Evolutionary conservation across 257 asterid species (phyloP).

Genomic region (Schizonepeta tenuifolia): DNA sequence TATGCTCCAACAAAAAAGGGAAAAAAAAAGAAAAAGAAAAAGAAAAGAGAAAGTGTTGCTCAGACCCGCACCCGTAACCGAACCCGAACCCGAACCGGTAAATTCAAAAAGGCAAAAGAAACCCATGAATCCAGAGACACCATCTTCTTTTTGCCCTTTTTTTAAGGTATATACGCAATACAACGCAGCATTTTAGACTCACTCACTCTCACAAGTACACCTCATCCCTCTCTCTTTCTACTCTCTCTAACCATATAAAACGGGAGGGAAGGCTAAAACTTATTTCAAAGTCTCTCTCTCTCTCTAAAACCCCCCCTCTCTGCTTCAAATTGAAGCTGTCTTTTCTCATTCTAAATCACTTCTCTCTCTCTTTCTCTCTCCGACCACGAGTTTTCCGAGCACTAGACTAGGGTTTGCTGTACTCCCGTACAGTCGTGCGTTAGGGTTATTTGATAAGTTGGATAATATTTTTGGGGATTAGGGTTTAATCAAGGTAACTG

Average conservation of each 20-base stretch:
- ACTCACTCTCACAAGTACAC: neutral
- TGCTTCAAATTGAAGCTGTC: slow-evolving; percentile 73
- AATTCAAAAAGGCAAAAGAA: neutral
- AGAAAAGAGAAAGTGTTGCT: too few species aligned
- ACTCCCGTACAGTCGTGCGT: slow-evolving; percentile 25
- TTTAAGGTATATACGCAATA: neutral
- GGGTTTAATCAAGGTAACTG: slow-evolving; percentile 43
- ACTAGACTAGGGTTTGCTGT: slow-evolving; percentile 36
- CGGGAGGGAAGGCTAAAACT: slow-evolving; percentile 43
- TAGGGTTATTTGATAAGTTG: slow-evolving; percentile 42
- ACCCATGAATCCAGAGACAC: neutral
- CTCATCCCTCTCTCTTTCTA: neutral
- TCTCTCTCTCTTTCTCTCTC: too few species aligned
- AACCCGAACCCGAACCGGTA: neutral
- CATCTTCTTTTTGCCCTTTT: neutral
- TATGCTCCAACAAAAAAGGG: too few species aligned
- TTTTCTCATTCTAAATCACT: slow-evolving; percentile 30
- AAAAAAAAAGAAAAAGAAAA: too few species aligned
- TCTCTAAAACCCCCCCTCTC: slow-evolving; percentile 40
- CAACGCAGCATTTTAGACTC: neutral
- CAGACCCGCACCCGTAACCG: neutral
- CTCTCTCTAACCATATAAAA: slow-evolving; percentile 30
- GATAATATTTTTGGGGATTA: slow-evolving; percentile 26
- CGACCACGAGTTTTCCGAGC: neutral
- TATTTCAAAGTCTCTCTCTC: slow-evolving; percentile 49